Evolutionary conservation across 306 rosid species (phyloP), one percentile per base, ranked within the genome.

Genomic region (Elaeagnus macrophylla): DNA sequence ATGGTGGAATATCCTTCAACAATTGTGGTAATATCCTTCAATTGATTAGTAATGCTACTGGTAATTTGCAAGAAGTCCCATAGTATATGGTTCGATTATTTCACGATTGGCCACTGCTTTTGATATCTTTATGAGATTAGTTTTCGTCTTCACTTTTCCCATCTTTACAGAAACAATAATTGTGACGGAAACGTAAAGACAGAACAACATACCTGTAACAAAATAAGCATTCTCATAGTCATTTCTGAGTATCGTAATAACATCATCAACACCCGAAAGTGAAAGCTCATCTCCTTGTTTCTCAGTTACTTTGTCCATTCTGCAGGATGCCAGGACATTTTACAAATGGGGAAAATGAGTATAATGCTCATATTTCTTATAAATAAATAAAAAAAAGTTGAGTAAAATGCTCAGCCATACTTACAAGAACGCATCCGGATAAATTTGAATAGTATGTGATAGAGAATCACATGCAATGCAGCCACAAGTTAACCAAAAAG

Each of bases 151-250:
- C 8, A 41, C 10, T 9, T 25, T 58, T 19, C 25, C 45, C 9
- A 6, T 18, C 38, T 18, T 25, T 25, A 25, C 32, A 25, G 18
- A 40, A 16, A 15, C 37, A 8, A 48, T 45, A 7, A 44, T 14
- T 14, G 6, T 20, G 3, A 3, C 9, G 16, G 10, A 13, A 53
- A 54, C 11, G 39, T 12, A 10, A 38, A 19, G 7, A 35, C 2
- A 25, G 11, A 15, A 16, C n/a, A 11, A n/a, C 13, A 36, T 53
- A 89, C 89, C 97, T 13, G 95, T 83, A 17, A 85, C 90, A 39
- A 89, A 85, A 72, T 89, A 89, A 51, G 79, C 85, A 7, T 89
- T 79, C 65, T 67, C 65, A 19, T 74, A 78, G 60, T 78, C 79
- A 20, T 73, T 72, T 64, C 77, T 41, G 51, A 86, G 82, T 57